Percentiles rank a stretch among this genome's conserved stretches.
These are phyloP conservation scores for Cicer chorassanicum DNA, from an alignment of 306 rosid species.

Conservation along the genomic window DNA sequence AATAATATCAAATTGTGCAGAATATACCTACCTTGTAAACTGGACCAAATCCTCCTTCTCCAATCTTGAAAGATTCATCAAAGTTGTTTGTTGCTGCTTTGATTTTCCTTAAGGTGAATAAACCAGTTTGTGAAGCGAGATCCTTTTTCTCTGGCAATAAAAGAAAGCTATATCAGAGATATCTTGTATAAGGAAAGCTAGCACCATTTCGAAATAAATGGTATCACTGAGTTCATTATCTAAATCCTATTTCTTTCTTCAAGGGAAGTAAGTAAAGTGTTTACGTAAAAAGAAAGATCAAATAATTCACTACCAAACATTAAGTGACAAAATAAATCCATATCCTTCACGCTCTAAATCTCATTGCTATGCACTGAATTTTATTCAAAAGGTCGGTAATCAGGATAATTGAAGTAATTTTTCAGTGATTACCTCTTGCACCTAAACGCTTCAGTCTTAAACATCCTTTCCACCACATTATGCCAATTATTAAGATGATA, in stretches of 20 bases:
- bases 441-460: slow-evolving; percentile 29
- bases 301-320: background rate
- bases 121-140: slow-evolving; percentile 33
- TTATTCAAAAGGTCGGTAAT: slow-evolving; percentile 11
- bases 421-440: slow-evolving; percentile 46
- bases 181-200: background rate
- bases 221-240: slow-evolving; percentile 16
- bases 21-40: slow-evolving; percentile 55
- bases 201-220: background rate
- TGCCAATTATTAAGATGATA: slow-evolving; percentile 39
- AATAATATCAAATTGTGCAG: background rate
- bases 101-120: slow-evolving; percentile 45
- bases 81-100: slow-evolving; percentile 51
- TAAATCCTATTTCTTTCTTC: background rate
- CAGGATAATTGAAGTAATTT: slow-evolving; percentile 1
- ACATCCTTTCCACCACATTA: slow-evolving; percentile 53
- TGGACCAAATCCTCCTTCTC: slow-evolving; percentile 77
- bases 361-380: background rate
- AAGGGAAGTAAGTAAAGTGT: slow-evolving; percentile 1
- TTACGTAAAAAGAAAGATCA: background rate
- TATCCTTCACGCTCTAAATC: background rate
- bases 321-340: slow-evolving; percentile 2
- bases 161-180: slow-evolving; percentile 15
- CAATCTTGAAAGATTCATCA: slow-evolving; percentile 55
- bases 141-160: slow-evolving; percentile 49